A percentile compares a stretch with the other conserved stretches of the same genome.
Conservation (phyloP, 306 rosid species). For the Vigna angularis region DNA sequence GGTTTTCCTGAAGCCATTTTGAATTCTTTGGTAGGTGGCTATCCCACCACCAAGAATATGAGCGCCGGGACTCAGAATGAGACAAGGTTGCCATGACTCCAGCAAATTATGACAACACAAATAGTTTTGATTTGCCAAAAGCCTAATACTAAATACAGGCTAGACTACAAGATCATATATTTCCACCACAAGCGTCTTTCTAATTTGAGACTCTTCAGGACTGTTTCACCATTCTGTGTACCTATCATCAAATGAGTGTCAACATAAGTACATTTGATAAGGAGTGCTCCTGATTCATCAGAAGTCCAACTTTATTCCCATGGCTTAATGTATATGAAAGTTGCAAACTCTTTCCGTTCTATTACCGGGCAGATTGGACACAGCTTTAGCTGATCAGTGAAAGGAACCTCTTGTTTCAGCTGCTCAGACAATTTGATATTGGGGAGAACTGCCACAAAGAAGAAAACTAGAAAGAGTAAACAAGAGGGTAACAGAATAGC, state of each 20-base stretch:
- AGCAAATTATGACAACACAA: conserved; percentile 53
- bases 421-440: conserved; percentile 40
- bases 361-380: conserved; percentile 50
- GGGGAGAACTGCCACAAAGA: conserved; percentile 32
- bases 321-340: conserved; percentile 16
- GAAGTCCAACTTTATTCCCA: conserved; percentile 33
- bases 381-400: conserved; percentile 32
- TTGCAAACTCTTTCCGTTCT: conserved; percentile 20
- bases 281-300: conserved; percentile 18
- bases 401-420: conserved; percentile 36
- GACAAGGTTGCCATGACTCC: conserved; percentile 75
- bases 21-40: conserved; percentile 95
- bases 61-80: conserved; percentile 78
- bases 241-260: conserved; percentile 45
- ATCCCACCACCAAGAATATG: conserved; percentile 99
- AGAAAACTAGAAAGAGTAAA: conserved; percentile 26
- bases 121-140: conserved; percentile 55
- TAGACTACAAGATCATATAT: conserved; percentile 51
- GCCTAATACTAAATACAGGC: conserved; percentile 59
- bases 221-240: conserved; percentile 38
- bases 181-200: conserved; percentile 37
- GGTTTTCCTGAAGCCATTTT: conserved; percentile 99
- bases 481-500: conserved; percentile 26
- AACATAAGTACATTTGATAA: conserved; percentile 8
- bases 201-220: conserved; percentile 37